Evolutionary conservation across 139 green algal genomes (phyloP).

Genomic region (Chlorella vulgaris): DNA sequence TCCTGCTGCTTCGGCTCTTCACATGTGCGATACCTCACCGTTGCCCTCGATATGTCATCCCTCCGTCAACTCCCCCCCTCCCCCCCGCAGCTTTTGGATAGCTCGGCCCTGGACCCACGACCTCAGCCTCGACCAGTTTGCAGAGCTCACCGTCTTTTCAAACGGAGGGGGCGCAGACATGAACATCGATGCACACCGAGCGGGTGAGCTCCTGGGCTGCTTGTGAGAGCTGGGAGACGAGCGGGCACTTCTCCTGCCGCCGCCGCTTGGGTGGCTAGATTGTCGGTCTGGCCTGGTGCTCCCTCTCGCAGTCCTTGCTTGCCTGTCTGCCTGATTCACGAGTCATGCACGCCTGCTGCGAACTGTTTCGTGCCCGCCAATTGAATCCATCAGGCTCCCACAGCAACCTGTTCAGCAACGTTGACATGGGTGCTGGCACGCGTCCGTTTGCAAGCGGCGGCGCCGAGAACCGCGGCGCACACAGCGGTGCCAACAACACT

Average conservation of each 20-base stretch:
- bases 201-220: neutral
- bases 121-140: slow-evolving; percentile 21
- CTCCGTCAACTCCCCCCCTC: no score
- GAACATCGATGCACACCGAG: slow-evolving; percentile 23
- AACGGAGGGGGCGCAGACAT: slow-evolving; percentile 4
- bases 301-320: no score
- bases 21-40: no score
- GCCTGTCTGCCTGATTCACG: no score
- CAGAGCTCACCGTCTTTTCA: slow-evolving; percentile 8
- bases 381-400: slow-evolving; percentile 15
- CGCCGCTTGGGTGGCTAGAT: no score
- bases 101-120: slow-evolving; percentile 2
- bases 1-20: no score
- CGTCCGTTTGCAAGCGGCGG: slow-evolving; percentile 13
- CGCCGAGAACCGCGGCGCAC: neutral
- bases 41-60: no score
- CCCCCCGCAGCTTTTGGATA: neutral
- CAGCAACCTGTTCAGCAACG: slow-evolving; percentile 21
- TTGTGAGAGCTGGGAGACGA: neutral
- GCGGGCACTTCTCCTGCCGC: no score
- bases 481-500: slow-evolving; percentile 28
- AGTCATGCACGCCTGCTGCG: no score
- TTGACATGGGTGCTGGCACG: neutral
- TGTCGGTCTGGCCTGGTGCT: no score
- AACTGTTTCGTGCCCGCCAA: no score